phyloP scores from a whole-genome alignment of 495 filamentous ascomycete genomes.

The Wilcoxina mikolae region DNA sequence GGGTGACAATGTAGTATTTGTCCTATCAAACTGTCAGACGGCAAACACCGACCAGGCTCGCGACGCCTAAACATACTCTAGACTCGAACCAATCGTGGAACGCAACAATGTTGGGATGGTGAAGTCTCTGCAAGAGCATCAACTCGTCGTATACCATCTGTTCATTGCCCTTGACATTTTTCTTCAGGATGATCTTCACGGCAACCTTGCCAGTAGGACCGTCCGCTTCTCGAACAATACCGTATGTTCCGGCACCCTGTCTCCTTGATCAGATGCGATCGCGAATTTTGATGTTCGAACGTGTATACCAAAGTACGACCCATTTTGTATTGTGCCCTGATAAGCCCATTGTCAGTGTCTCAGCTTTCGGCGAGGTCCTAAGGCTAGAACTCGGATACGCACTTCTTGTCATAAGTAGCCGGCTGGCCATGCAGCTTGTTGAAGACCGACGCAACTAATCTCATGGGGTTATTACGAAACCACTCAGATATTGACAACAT shows the following conservation, averaged over 20 bases:
- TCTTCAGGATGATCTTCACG: constrained; percentile 98
- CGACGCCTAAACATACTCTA: constrained; percentile 37
- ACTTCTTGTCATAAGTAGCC: constrained; percentile 98
- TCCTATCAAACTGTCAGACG: constrained; percentile 43
- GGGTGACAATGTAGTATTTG: constrained; percentile 99
- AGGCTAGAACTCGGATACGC: constrained; percentile 16
- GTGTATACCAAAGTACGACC: constrained; percentile 54
- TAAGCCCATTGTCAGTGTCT: constrained; percentile 1
- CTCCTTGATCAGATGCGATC: neutral
- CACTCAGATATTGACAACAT: neutral
- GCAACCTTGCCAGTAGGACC: constrained; percentile 72
- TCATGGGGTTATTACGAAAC: neutral
- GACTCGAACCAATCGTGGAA: constrained; percentile 99
- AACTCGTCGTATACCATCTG: constrained; percentile 98
- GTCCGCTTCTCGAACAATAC: constrained; percentile 92
- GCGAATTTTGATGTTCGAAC: neutral
- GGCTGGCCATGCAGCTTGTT: constrained; percentile 97
- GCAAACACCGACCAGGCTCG: too few species aligned
- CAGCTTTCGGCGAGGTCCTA: neutral
- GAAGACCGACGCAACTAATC: constrained; percentile 71
- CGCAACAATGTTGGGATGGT: constrained; percentile 91
- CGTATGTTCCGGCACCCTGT: constrained; percentile 85
- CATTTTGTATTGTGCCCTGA: constrained; percentile 72
- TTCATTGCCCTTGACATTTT: constrained; percentile 96
- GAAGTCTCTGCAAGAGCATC: constrained; percentile 71